phyloP scores from a whole-genome alignment of 2,329 filamentous ascomycete species.

The Calonectria pseudoreteaudii region DNA sequence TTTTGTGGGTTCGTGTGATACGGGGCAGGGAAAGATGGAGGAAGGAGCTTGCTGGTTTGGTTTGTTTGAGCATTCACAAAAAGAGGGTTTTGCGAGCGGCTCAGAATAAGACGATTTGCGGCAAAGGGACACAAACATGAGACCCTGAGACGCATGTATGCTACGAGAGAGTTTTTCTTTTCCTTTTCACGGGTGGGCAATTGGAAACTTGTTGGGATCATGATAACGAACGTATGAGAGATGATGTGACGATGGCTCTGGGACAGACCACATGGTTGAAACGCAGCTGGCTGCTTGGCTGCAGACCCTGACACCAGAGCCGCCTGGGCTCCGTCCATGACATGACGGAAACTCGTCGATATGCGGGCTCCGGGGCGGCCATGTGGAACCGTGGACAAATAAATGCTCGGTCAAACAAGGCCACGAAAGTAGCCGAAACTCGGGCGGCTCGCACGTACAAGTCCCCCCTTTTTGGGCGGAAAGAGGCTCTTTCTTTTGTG shows the following conservation, averaged over 20 bases:
- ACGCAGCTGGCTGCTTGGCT: slow-evolving; percentile 5
- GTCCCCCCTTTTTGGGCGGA: not conserved
- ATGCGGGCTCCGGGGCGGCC: slow-evolving; percentile 1
- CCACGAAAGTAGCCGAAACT: slow-evolving; percentile 15
- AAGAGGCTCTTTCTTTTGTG: not conserved
- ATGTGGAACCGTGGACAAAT: slow-evolving; percentile 20
- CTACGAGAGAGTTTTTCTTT: not conserved
- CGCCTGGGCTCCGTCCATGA: slow-evolving; percentile 16
- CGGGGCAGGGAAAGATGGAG: not conserved
- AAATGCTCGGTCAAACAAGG: slow-evolving; percentile 4
- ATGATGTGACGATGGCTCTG: slow-evolving; percentile 17
- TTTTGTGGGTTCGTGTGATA: slow-evolving; percentile 46
- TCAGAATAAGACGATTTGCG: not conserved
- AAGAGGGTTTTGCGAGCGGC: not conserved
- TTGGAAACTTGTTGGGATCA: slow-evolving; percentile 11
- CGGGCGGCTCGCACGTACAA: slow-evolving; percentile 14
- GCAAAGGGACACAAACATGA: not conserved
- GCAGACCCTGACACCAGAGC: slow-evolving; percentile 6
- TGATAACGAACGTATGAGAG: slow-evolving; percentile 28
- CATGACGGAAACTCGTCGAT: slow-evolving; percentile 19
- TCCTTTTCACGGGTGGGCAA: not conserved
- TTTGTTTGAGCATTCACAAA: not conserved
- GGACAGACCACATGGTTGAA: slow-evolving; percentile 15
- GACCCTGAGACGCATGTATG: slow-evolving; percentile 1
- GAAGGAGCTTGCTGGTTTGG: not conserved